Evolutionary conservation across 192 early-diverging fungal species (phyloP), one percentile per base, ranked within the genome.

Genomic region (Kappamyces sp.): DNA sequence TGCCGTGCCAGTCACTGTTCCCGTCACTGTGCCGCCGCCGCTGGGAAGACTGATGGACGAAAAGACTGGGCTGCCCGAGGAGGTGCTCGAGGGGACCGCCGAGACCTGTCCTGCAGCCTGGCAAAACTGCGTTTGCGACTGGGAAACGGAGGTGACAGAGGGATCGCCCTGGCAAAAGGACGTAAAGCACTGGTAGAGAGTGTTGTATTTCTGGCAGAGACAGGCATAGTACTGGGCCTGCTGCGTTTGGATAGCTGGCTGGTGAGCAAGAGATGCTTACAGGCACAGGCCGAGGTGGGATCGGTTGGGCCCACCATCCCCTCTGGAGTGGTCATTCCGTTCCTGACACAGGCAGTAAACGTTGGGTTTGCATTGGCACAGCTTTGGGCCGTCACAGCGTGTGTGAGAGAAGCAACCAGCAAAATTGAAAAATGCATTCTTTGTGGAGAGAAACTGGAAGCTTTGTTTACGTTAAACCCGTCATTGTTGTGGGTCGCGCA

Each of bases 171-270:
- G 42, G 14, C 42, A 43, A 43, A 43, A 43, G 14, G 9, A 11
- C 9, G 8, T 43, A 14, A 43, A 43, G 42, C 42, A 43, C 42
- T 43, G 42, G 42, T 43, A 43, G 9, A 43, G 14, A 14, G 14
- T 14, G 14, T 14, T 14, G 14, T 11, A 43, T 43, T 43, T 43
- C 9, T 11, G 14, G 14, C 42, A 43, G 9, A 43, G 42, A 43
- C 42, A 43, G 42, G 8, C 42, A 43, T 43, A 43, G 42, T 43
- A 43, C 42, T 43, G 8, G 42, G 42, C 42, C 14, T 43, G 42
- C 8, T 43, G 9, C 14, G 42, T 14, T 11, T 9, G 9, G 42
- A 43, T 9, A 14, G 42, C 8, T 43, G 22, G 22, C 22, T 22
- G 22, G 22, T 22, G 22, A 22, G 22, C 22, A 22, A 22, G 22